Base-by-base conservation (phyloP, 306 rosid genomes). In the Inga oerstediana region DNA sequence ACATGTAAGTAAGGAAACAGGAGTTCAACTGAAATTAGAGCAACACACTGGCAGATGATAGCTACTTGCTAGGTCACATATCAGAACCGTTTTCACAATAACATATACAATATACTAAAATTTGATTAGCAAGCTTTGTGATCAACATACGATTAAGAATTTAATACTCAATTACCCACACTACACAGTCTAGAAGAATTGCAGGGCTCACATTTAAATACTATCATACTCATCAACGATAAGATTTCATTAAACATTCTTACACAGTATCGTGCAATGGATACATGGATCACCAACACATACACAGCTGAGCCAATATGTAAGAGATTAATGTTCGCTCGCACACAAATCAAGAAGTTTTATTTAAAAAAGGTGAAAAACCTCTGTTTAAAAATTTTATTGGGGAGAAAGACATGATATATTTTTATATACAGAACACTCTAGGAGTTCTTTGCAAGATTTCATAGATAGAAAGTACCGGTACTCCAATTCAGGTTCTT, bases 91-190 rank as follows among this genome's bases (percentile, higher is more conserved):
- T 66, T 78, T 37, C 3, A 35, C 37, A 27, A 27, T 27, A 27
- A 27, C 30, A 27, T 27, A 27, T 27, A 27, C 30, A 35, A 35
- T 35, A 3, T 65, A 20, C 35, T 35, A 35, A 3, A 66, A 2
- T 84, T 59, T 41, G 3, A 43, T 43, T 32, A 30, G 66, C 49
- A 66, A 14, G 9, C 51, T 64, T 37, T 51, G 58, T 35, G 46
- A 34, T 20, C 58, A 52, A 72, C 37, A 72, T 9, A 8, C 74
- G 44, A 66, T 8, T 34, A 70, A 4, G 2, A 27, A 22, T 12
- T 39, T 51, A n/a, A 79, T 65, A 59, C 17, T 56, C 65, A n/a
- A 84, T 51, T 74, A 41, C 30, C 58, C 54, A 39, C 12, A 10
- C 43, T 52, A 22, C 16, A 72, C 37, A 44, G 32, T 62, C 32